A percentile compares a stretch with the other conserved stretches of the same genome.
phyloP scores from a whole-genome alignment of 805 yeast genomes.

The Wickerhamiella hasegawae region DNA sequence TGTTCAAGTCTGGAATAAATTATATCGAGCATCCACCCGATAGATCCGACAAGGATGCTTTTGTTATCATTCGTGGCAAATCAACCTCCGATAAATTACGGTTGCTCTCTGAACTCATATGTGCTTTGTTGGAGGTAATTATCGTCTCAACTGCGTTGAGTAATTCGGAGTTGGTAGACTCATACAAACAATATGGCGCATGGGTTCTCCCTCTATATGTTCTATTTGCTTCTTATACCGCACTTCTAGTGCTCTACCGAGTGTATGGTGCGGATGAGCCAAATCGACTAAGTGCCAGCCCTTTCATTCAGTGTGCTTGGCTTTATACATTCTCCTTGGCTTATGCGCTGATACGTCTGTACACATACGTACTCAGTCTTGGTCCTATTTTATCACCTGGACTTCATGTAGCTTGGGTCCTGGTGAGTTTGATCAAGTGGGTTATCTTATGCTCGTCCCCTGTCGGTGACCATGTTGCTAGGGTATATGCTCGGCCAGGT shows the following conservation, averaged over 20 bases:
- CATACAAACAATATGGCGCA: neutral
- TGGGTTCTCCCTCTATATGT: conserved; percentile 4
- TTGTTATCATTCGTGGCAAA: conserved; percentile 10
- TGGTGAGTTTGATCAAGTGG: conserved; percentile 36
- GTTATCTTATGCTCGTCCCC: too few species aligned
- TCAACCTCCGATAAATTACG: conserved; percentile 11
- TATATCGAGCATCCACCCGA: too few species aligned
- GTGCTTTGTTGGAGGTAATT: conserved; percentile 4
- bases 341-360: neutral
- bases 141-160: neutral
- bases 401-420: conserved; percentile 31
- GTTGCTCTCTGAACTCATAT: conserved; percentile 9
- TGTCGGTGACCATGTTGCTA: conserved; percentile 52
- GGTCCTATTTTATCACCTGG: too few species aligned
- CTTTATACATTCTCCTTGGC: conserved; percentile 8
- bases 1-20: too few species aligned
- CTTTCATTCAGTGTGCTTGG: conserved; percentile 13
- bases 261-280: conserved; percentile 1
- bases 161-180: neutral
- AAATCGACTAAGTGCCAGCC: conserved; percentile 6
- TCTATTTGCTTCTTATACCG: too few species aligned
- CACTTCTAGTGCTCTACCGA: conserved; percentile 9
- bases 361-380: too few species aligned
- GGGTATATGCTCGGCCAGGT: conserved; percentile 24
- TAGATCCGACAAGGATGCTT: conserved; percentile 11